These are phyloP conservation scores for Stenocarpella maydis DNA, from an alignment of 2,329 filamentous ascomycete species.

Conservation along the genomic window DNA sequence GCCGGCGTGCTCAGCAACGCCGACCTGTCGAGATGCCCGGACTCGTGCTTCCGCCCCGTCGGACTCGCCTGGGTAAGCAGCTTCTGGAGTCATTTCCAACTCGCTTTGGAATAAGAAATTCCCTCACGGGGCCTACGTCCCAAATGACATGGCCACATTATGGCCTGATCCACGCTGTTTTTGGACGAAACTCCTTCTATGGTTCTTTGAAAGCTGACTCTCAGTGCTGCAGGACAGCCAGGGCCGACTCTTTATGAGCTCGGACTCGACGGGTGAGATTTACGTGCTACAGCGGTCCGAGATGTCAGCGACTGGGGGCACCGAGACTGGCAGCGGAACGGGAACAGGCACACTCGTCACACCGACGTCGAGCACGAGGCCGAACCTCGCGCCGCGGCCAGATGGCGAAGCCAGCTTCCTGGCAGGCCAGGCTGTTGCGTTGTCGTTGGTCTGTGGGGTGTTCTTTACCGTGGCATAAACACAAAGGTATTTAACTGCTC, in stretches of 20 bases:
- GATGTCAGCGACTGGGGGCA: constrained; percentile 30
- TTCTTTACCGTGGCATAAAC: constrained; percentile 34
- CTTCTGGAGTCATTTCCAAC: no score
- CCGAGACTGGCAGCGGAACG: constrained; percentile 4
- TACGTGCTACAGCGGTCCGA: constrained; percentile 57
- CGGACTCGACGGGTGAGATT: constrained; percentile 71
- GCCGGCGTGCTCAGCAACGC: constrained; percentile 64
- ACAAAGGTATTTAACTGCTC: neutral
- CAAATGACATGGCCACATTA: no score
- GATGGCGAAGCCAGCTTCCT: constrained; percentile 32
- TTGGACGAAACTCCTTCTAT: no score
- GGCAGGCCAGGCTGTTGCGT: constrained; percentile 34
- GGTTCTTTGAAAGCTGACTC: no score
- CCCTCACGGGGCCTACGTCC: no score
- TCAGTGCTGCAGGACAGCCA: no score
- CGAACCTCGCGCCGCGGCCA: constrained; percentile 35
- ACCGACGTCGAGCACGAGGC: constrained; percentile 30
- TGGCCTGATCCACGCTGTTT: no score
- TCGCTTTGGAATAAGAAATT: no score
- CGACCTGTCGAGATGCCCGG: constrained; percentile 61
- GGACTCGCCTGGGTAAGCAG: constrained; percentile 63
- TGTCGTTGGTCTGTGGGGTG: constrained; percentile 37
- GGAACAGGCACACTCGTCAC: constrained; percentile 35
- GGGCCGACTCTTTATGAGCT: constrained; percentile 68
- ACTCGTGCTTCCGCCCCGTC: constrained; percentile 68